Conservation (phyloP, 306 rosid genomes). For the Vachellia pachyceras region DNA sequence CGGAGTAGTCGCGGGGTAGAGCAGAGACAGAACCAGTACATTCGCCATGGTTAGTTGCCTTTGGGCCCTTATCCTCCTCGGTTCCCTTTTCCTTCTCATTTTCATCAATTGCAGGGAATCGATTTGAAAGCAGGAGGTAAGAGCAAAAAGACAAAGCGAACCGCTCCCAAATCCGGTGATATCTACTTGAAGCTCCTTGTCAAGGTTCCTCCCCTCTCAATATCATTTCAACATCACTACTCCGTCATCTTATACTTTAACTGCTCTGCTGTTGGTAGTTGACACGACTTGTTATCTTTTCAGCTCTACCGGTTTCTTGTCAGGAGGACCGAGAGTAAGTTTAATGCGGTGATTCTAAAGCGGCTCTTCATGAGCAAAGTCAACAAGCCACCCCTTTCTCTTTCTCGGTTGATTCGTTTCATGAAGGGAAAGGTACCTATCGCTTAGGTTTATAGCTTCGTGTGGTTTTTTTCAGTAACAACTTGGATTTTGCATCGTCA, state of each 20-base stretch:
- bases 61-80: background rate
- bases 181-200: constrained; percentile 81
- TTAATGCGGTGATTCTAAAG: constrained; percentile 66
- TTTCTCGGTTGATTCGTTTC: constrained; percentile 65
- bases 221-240: background rate
- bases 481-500: background rate
- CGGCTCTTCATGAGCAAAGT: constrained; percentile 83
- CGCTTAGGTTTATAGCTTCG: background rate
- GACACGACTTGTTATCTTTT: constrained; percentile 8
- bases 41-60: constrained; percentile 49
- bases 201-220: constrained; percentile 45
- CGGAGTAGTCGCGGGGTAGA: constrained; percentile 2
- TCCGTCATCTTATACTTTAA: background rate
- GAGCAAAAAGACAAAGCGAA: constrained; percentile 76
- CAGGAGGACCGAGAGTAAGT: constrained; percentile 60
- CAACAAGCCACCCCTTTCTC: constrained; percentile 71
- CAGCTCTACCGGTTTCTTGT: constrained; percentile 74
- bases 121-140: constrained; percentile 88
- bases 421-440: constrained; percentile 40
- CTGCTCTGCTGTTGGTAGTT: background rate
- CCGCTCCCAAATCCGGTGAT: constrained; percentile 75
- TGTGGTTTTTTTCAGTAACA: background rate
- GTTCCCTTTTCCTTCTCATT: background rate
- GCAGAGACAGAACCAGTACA: constrained; percentile 23
- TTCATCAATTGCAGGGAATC: constrained; percentile 57